Evolutionary conservation across 2,329 filamentous ascomycete genomes (phyloP).

Genomic region (Fusarium virguliforme): DNA sequence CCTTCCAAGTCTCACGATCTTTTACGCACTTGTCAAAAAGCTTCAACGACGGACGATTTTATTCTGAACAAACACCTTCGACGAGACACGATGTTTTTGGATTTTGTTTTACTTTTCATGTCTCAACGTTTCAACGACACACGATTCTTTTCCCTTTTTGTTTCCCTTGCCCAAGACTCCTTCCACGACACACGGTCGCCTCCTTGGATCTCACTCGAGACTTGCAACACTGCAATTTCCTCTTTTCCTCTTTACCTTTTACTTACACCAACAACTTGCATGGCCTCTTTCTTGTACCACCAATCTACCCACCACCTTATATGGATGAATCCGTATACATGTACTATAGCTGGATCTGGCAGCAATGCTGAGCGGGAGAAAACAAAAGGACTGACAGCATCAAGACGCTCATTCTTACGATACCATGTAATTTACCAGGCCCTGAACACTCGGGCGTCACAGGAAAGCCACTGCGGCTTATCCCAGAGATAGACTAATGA

Average conservation of each 20-base stretch:
- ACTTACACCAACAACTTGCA: slow-evolving; percentile 8
- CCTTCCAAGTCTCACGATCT: slow-evolving; percentile 42
- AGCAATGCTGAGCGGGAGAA: slow-evolving; percentile 37
- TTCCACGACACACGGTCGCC: slow-evolving; percentile 5
- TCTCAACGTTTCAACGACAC: slow-evolving; percentile 37
- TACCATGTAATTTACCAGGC: slow-evolving; percentile 46
- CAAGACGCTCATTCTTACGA: slow-evolving; percentile 48
- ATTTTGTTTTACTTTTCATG: slow-evolving; percentile 33
- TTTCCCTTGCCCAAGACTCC: slow-evolving; percentile 2
- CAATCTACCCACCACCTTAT: slow-evolving; percentile 25
- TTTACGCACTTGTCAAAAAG: slow-evolving; percentile 39
- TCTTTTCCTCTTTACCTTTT: slow-evolving; percentile 7
- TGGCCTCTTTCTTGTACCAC: slow-evolving; percentile 40
- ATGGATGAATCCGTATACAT: slow-evolving; percentile 37
- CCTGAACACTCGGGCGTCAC: slow-evolving; percentile 25
- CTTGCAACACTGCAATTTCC: slow-evolving; percentile 22
- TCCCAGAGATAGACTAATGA: slow-evolving; percentile 46
- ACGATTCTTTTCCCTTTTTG: slow-evolving; percentile 28
- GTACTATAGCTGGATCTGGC: slow-evolving; percentile 46
- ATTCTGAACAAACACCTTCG: slow-evolving; percentile 38
- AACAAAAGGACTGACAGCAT: slow-evolving; percentile 35
- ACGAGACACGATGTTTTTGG: slow-evolving; percentile 46
- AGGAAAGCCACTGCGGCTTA: slow-evolving; percentile 26
- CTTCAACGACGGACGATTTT: slow-evolving; percentile 48
- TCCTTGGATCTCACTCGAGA: slow-evolving; percentile 15